A percentile compares a stretch with the other conserved stretches of the same genome.
Conservation (phyloP, 257 asterid species). For the Rhazya stricta region DNA sequence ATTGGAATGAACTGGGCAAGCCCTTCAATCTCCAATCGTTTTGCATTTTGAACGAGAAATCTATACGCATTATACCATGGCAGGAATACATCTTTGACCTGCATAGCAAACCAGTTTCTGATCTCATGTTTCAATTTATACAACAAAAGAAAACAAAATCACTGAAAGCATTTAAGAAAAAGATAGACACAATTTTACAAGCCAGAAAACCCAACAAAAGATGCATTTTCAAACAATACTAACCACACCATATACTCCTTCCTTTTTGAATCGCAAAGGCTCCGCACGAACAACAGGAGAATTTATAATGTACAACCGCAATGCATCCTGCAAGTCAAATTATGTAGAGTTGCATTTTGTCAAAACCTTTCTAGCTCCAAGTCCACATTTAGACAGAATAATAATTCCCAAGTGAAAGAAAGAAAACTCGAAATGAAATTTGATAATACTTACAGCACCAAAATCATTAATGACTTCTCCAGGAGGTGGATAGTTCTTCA, state of each 20-base stretch:
- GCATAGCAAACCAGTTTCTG: slow-evolving; percentile 7
- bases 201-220: neutral
- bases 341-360: neutral
- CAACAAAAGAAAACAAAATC: neutral
- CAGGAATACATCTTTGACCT: slow-evolving; percentile 81
- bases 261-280: slow-evolving; percentile 90
- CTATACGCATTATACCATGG: slow-evolving; percentile 99
- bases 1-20: slow-evolving; percentile 70
- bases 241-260: slow-evolving; percentile 84
- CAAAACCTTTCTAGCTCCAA: neutral
- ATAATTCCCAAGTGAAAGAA: slow-evolving; percentile 4
- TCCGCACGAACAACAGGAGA: slow-evolving; percentile 99
- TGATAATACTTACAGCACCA: slow-evolving; percentile 60
- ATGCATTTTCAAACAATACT: slow-evolving; percentile 14
- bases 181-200: neutral
- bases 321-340: slow-evolving; percentile 53
- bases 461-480: slow-evolving; percentile 81
- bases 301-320: slow-evolving; percentile 83
- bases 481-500: slow-evolving; percentile 96
- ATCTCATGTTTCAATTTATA: neutral
- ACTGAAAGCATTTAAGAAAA: neutral
- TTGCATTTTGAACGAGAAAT: slow-evolving; percentile 94
- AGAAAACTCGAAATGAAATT: neutral
- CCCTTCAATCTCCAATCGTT: slow-evolving; percentile 89
- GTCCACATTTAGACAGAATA: neutral